A percentile compares a stretch with the other conserved stretches of the same genome.
These are phyloP conservation scores for Viola odorata DNA, from an alignment of 345 rosid species.

Conservation along the genomic window DNA sequence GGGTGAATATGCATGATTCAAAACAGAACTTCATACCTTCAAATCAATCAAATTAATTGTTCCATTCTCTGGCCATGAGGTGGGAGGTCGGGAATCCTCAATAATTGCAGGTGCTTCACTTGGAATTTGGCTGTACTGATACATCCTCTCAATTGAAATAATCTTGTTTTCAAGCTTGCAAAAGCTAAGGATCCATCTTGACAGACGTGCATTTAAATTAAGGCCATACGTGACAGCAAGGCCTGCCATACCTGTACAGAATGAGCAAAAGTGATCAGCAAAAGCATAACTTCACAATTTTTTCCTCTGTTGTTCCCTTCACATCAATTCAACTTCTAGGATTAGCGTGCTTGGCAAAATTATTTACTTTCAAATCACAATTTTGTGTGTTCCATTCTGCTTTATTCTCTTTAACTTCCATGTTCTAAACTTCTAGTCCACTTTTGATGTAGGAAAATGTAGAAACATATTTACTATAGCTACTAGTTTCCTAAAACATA, in stretches of 20 bases:
- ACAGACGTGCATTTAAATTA: conserved; percentile 89
- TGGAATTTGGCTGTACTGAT: conserved; percentile 86
- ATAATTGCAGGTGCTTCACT: conserved; percentile 69
- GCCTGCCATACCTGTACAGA: conserved; percentile 89
- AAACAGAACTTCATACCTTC: conserved; percentile 45
- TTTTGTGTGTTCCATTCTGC: no score
- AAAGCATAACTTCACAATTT: conserved; percentile 6
- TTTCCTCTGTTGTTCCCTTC: background rate
- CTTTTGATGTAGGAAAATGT: no score
- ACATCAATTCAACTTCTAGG: no score
- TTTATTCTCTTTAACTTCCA: no score
- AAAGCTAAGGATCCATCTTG: conserved; percentile 99
- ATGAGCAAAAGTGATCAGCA: conserved; percentile 17
- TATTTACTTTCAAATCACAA: no score
- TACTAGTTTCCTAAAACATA: background rate
- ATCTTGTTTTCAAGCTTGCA: conserved; percentile 99
- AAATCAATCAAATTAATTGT: conserved; percentile 73
- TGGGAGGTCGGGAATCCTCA: conserved; percentile 62
- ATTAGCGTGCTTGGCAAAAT: no score
- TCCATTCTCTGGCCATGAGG: conserved; percentile 88
- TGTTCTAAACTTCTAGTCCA: no score
- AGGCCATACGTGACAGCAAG: conserved; percentile 99
- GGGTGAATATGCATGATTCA: background rate
- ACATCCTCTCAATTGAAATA: conserved; percentile 92
- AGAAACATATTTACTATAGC: background rate